Percentiles rank a stretch among this genome's conserved stretches.
phyloP scores from a whole-genome alignment of 495 filamentous ascomycete genomes.

The Neurospora tetrasperma region DNA sequence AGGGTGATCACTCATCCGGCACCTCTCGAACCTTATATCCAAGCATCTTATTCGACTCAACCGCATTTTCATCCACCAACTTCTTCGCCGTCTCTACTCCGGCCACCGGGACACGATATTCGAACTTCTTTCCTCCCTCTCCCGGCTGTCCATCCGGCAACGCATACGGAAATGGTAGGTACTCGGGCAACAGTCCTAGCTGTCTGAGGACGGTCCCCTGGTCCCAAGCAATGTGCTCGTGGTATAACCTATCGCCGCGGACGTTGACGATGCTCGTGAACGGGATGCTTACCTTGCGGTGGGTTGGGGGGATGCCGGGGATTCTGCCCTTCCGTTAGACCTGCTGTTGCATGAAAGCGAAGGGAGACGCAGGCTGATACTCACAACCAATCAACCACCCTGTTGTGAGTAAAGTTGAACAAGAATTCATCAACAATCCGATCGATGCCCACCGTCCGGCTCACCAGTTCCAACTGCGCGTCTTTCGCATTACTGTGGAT shows the following conservation, averaged over 20 bases:
- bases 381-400: constrained; percentile 63
- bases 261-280: constrained; percentile 68
- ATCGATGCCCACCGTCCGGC: constrained; percentile 53
- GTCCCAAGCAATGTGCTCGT: constrained; percentile 85
- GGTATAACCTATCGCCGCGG: constrained; percentile 61
- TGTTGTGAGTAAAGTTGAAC: constrained; percentile 58
- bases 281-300: constrained; percentile 55
- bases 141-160: constrained; percentile 32
- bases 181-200: constrained; percentile 57
- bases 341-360: neutral
- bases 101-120: constrained; percentile 59
- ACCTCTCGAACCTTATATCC: constrained; percentile 20
- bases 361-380: neutral
- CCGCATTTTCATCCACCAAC: constrained; percentile 49
- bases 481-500: constrained; percentile 59
- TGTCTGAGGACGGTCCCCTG: constrained; percentile 73
- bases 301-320: constrained; percentile 65
- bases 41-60: constrained; percentile 58
- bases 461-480: constrained; percentile 58
- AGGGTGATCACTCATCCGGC: neutral
- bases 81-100: constrained; percentile 57
- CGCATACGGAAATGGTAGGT: constrained; percentile 46
- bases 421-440: constrained; percentile 49
- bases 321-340: constrained; percentile 23
- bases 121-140: constrained; percentile 33